These are phyloP conservation scores for Sugiyamaella valdiviana DNA, from an alignment of 805 yeast species.

Conservation along the genomic window DNA sequence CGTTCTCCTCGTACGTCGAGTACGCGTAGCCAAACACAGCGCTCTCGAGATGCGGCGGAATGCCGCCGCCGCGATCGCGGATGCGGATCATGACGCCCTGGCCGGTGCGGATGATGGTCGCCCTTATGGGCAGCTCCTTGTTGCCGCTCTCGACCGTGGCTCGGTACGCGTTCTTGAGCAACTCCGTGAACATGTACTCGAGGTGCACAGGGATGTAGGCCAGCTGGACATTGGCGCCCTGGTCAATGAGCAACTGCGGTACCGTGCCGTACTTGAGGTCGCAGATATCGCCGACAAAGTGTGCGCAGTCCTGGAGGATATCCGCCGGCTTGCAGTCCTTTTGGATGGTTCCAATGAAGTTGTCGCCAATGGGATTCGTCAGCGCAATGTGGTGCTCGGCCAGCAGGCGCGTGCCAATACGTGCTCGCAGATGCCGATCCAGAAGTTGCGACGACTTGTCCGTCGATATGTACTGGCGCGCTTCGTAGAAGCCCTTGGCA, in stretches of 20 bases:
- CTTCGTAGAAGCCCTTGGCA: conserved; percentile 77
- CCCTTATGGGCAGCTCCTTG: conserved; percentile 38
- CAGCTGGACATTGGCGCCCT: conserved; percentile 51
- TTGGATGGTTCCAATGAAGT: conserved; percentile 61
- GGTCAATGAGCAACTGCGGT: conserved; percentile 54
- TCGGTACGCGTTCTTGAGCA: conserved; percentile 78
- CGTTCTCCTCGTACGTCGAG: conserved; percentile 61
- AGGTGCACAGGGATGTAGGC: conserved; percentile 85
- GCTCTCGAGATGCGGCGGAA: conserved; percentile 55
- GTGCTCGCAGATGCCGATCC: conserved; percentile 69
- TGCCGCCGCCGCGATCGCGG: conserved; percentile 87
- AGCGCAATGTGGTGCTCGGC: conserved; percentile 79
- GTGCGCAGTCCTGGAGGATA: conserved; percentile 57
- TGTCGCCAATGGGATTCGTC: conserved; percentile 40
- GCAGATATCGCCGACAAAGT: conserved; percentile 76
- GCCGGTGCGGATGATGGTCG: conserved; percentile 43
- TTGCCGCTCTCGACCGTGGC: conserved; percentile 72
- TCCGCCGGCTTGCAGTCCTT: conserved; percentile 57
- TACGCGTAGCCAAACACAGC: conserved; percentile 82
- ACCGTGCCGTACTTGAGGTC: conserved; percentile 74
- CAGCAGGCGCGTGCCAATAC: conserved; percentile 79
- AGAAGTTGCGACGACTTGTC: conserved; percentile 55
- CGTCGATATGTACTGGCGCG: conserved; percentile 40
- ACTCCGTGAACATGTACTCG: conserved; percentile 81
- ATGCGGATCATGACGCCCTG: conserved; percentile 63